These are phyloP conservation scores for Eurotiales sp. DNA, from an alignment of 2,329 filamentous ascomycete species.

Conservation along the genomic window DNA sequence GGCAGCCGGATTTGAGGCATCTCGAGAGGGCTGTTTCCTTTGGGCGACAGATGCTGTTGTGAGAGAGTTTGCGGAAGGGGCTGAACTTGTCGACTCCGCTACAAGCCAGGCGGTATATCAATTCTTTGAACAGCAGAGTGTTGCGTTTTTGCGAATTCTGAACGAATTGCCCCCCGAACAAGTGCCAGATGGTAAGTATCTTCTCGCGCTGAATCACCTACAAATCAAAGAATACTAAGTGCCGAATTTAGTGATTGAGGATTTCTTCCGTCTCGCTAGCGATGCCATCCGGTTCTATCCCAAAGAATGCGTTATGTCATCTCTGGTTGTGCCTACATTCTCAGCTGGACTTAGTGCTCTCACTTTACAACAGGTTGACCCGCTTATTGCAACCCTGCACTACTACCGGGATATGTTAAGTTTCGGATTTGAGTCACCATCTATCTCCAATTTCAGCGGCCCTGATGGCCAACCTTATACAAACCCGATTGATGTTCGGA, in stretches of 20 bases:
- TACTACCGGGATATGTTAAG: conserved; percentile 88
- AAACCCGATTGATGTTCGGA: conserved; percentile 67
- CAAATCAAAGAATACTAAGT: background rate
- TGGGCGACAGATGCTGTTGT: conserved; percentile 96
- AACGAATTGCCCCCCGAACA: conserved; percentile 76
- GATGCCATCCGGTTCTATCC: conserved; percentile 94
- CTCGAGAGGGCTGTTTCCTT: conserved; percentile 93
- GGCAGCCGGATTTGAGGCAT: conserved; percentile 76
- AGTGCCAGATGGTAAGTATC: conserved; percentile 60
- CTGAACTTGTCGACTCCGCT: conserved; percentile 75
- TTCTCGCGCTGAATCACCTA: background rate
- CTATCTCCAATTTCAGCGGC: conserved; percentile 56
- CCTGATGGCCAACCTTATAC: conserved; percentile 55
- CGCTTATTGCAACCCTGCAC: conserved; percentile 84
- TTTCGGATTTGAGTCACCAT: conserved; percentile 72
- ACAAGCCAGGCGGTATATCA: conserved; percentile 85
- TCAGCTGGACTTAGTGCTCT: conserved; percentile 83
- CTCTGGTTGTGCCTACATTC: conserved; percentile 76
- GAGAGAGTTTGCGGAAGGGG: conserved; percentile 88
- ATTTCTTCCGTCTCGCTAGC: conserved; percentile 90
- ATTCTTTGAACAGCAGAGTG: conserved; percentile 92
- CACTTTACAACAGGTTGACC: conserved; percentile 84
- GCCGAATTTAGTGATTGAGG: conserved; percentile 67
- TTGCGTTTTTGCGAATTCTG: conserved; percentile 82
- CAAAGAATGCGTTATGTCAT: conserved; percentile 73